Evolutionary conservation across 2,329 filamentous ascomycete species (phyloP), one percentile per base, ranked within the genome.

Genomic region (Trichoderma sp.): DNA sequence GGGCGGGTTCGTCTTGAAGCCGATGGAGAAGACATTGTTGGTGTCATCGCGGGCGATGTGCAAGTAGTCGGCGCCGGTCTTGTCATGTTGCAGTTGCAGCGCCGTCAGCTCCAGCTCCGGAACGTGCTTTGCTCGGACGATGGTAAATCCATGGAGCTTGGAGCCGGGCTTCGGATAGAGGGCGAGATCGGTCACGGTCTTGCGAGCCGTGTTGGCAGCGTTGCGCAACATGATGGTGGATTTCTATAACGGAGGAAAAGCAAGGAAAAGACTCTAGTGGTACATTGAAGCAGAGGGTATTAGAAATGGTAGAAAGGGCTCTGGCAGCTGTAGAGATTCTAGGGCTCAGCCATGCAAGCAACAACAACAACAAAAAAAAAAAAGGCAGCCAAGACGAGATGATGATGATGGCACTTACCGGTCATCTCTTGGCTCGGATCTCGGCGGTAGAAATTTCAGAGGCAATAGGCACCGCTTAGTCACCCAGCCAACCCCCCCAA

Each of bases 1-100:
- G 9, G 94, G 94, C 19, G 95, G 95, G 77, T 98, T 98, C 27
- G 95, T 99, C 87, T 97, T 97, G 88, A 99, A 99, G 63, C 94
- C 95, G 75, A 99, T 96, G 42, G 94, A 96, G 81, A 99, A 99
- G 77, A 98, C 95, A 92, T 99, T 99, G 83, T 99, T 99, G 83
- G 90, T 91, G 77, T 99, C 95, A 68, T 98, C 93, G 73, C 94
- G 87, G 17, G 94, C 94, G 74, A 99, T 91, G 80, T 99, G 95
- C 56, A 99, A 85, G 77, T 98, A 97, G 73, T 99, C 93, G 71
- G 95, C 95, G 69, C 94, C 93, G 0, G 95, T 99, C 83, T 94
- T 94, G 81, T 98, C 92, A 78, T 99, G 95, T 75, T 92, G 90
- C 70, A 99, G 86, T 71, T 96, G 92, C 64, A 98, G 81, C 5